These are phyloP conservation scores for Tirmania nivea DNA, from an alignment of 495 filamentous ascomycete species.

Conservation along the genomic window DNA sequence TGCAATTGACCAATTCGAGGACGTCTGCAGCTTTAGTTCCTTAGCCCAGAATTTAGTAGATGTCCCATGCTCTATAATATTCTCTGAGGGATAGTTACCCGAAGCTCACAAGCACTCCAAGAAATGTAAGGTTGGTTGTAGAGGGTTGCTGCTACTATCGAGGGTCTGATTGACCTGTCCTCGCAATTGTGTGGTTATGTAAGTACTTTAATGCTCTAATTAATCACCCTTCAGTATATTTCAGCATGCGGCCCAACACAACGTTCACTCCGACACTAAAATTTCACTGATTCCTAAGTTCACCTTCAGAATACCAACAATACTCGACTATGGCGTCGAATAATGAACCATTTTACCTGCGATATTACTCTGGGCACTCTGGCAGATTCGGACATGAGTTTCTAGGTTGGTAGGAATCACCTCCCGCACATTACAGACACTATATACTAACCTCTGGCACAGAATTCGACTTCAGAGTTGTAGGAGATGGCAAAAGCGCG, in stretches of 20 bases:
- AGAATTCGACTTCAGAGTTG: conserved; percentile 94
- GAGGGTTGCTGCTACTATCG: too few relatives aligned
- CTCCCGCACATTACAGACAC: conserved; percentile 1
- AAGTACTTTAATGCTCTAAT: too few relatives aligned
- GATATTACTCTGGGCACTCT: conserved; percentile 97
- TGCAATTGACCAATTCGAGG: too few relatives aligned
- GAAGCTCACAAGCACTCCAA: too few relatives aligned
- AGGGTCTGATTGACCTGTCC: conserved; percentile 2
- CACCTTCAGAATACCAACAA: neutral
- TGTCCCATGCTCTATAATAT: too few relatives aligned
- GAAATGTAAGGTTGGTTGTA: too few relatives aligned
- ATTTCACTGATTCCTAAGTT: conserved; percentile 2
- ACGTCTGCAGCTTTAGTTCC: too few relatives aligned
- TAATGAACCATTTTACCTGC: conserved; percentile 73
- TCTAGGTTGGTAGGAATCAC: conserved; percentile 39
- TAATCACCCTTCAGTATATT: too few relatives aligned
- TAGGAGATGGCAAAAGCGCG: conserved; percentile 86
- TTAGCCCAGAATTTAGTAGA: too few relatives aligned
- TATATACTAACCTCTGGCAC: conserved; percentile 1
- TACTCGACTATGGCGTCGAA: conserved; percentile 13
- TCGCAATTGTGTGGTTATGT: too few relatives aligned
- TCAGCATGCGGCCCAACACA: conserved; percentile 1
- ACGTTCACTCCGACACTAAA: conserved; percentile 4
- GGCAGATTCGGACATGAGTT: conserved; percentile 98
- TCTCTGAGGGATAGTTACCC: too few relatives aligned